phyloP scores from a whole-genome alignment of 768 basidiomycete genomes.

The Auricularia heimuer region DNA sequence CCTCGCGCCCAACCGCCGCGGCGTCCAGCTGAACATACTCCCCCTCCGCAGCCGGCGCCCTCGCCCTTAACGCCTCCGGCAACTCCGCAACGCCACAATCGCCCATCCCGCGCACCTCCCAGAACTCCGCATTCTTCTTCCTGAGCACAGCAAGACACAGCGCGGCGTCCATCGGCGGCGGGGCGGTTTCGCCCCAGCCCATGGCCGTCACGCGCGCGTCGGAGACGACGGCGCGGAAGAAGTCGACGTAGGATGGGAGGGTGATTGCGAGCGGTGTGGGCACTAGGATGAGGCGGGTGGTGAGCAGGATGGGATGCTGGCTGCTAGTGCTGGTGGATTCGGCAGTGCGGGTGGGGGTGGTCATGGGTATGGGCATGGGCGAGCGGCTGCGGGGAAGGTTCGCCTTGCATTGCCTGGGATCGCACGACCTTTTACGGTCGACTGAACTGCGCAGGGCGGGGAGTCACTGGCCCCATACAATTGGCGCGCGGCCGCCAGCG shows the following conservation, averaged over 20 bases:
- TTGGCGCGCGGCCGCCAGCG: too few species aligned
- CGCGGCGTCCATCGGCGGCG: neutral
- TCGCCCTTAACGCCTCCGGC: neutral
- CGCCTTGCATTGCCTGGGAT: too few species aligned
- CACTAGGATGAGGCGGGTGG: neutral
- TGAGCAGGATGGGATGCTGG: neutral
- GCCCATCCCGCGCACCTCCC: neutral
- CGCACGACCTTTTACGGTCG: too few species aligned
- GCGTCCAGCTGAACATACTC: neutral
- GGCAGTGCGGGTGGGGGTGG: too few species aligned
- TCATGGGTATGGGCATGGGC: too few species aligned
- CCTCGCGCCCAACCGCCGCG: neutral
- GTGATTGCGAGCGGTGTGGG: neutral
- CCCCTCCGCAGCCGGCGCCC: neutral
- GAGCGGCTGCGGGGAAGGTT: too few species aligned
- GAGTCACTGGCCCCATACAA: too few species aligned
- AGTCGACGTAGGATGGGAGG: neutral
- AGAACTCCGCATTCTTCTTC: neutral
- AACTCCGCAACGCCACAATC: neutral
- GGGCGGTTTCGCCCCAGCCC: neutral
- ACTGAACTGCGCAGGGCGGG: too few species aligned
- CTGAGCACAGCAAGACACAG: neutral
- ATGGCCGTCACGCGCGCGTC: neutral
- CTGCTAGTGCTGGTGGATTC: too few species aligned
- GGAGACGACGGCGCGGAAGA: neutral